Percentiles rank a stretch among this genome's conserved stretches.
Evolutionary conservation across 2,329 filamentous ascomycete genomes (phyloP).

Genomic region (Didymella lethalis): DNA sequence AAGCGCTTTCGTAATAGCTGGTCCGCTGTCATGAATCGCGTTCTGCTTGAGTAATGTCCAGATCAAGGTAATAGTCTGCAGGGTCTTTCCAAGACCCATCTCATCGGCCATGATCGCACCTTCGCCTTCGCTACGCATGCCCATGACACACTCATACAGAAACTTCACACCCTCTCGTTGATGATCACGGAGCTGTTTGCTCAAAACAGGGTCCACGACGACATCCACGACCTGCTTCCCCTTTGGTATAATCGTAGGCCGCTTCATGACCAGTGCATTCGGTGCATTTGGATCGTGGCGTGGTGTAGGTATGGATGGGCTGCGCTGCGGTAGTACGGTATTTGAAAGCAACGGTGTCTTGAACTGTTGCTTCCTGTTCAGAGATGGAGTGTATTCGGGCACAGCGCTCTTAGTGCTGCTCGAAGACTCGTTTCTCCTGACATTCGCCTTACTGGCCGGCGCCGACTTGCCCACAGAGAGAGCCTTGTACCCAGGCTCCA

Average conservation of each 20-base stretch:
- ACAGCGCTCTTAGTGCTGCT: slow-evolving; percentile 44
- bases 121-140: slow-evolving; percentile 70
- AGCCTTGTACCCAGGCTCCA: slow-evolving; percentile 29
- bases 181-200: slow-evolving; percentile 69
- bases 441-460: slow-evolving; percentile 17
- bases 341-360: slow-evolving; percentile 68
- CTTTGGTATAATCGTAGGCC: slow-evolving; percentile 62
- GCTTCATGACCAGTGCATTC: slow-evolving; percentile 72
- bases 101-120: slow-evolving; percentile 77
- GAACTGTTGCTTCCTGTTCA: slow-evolving; percentile 60
- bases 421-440: slow-evolving; percentile 30
- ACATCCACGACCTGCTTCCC: slow-evolving; percentile 75
- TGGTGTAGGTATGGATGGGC: slow-evolving; percentile 61
- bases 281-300: slow-evolving; percentile 69
- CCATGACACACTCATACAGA: slow-evolving; percentile 79
- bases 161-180: slow-evolving; percentile 75
- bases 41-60: slow-evolving; percentile 79
- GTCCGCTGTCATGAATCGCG: slow-evolving; percentile 65
- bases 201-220: slow-evolving; percentile 72
- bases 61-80: slow-evolving; percentile 74
- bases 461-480: slow-evolving; percentile 10
- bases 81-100: slow-evolving; percentile 77
- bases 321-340: slow-evolving; percentile 58
- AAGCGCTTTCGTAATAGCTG: slow-evolving; percentile 73
- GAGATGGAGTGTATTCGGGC: slow-evolving; percentile 47